Evolutionary conservation across 208 protist species (phyloP).

Genomic region (Wallacemonas sp.): DNA sequence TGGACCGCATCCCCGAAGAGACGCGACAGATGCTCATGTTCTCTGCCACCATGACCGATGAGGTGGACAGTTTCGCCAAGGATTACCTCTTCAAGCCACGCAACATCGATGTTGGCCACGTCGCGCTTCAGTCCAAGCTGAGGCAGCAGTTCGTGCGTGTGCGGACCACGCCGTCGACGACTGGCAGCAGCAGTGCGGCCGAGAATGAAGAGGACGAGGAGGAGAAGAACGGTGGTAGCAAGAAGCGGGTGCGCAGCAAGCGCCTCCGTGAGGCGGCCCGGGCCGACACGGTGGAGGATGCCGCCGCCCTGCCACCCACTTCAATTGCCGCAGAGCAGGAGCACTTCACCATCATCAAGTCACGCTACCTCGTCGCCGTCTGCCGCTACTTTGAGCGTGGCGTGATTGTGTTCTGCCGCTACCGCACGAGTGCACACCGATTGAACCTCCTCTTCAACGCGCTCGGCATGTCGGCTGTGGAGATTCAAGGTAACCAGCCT

Average conservation of each 20-base stretch:
- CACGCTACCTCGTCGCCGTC: constrained; percentile 78
- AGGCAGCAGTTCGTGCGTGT: constrained; percentile 92
- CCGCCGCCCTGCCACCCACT: background rate
- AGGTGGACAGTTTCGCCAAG: constrained; percentile 87
- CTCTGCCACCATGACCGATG: constrained; percentile 88
- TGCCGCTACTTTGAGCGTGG: constrained; percentile 75
- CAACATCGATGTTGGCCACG: constrained; percentile 90
- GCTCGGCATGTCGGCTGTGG: constrained; percentile 61
- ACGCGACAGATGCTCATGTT: constrained; percentile 87
- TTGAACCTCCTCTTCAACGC: constrained; percentile 77
- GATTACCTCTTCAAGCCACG: constrained; percentile 81
- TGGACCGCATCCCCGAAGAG: constrained; percentile 86
- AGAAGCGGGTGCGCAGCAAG: constrained; percentile 51
- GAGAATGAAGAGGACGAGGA: constrained; percentile 3
- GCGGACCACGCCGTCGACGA: background rate
- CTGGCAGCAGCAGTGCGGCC: background rate
- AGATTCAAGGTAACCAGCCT: constrained; percentile 85
- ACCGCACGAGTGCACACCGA: constrained; percentile 83
- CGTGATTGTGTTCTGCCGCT: constrained; percentile 89
- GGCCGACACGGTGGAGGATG: constrained; percentile 14
- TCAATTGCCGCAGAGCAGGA: constrained; percentile 27
- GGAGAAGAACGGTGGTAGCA: background rate
- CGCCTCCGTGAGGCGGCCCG: constrained; percentile 33
- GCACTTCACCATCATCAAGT: constrained; percentile 77
- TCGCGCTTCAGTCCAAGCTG: constrained; percentile 85